Base-by-base conservation (phyloP, 1,284 basidiomycete genomes). In the Mycena citricolor region DNA sequence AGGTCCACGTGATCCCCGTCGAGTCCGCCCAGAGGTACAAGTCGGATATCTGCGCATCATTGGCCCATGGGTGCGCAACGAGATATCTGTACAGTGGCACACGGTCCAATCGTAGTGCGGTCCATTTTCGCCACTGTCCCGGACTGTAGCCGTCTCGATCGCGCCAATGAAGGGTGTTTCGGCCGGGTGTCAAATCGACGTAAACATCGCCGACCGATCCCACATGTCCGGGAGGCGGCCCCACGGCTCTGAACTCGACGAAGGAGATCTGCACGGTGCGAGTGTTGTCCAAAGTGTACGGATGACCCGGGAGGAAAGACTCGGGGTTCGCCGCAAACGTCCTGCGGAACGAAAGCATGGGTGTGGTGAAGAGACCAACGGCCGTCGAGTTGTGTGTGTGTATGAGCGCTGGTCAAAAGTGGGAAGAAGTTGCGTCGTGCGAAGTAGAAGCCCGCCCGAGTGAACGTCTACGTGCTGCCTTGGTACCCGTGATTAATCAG, bases 261-360 rank as follows among this genome's bases (percentile, higher is more conserved):
- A 52, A 52, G 21, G 51, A 33, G 29, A 52, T 26, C 29, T 32
- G 41, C 13, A 32, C 44, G 16, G 49, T 33, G n/a, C 30, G 37
- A 6, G 51, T 40, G 26, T 31, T 47, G 37, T 49, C 47, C 30
- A 52, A 44, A 17, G 43, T 41, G 24, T 52, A 52, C 10, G 51
- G 51, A 16, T 52, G 51, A 16, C 40, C 47, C 16, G 43, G 32
- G 25, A 38, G 31, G 4, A 52, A 24, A 29, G 44, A 35, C 4
- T 46, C 51, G 21, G 51, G 47, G 23, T 42, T 49, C 14, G 39
- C 47, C 4, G 39, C 13, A 22, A 52, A 52, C 10, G 40, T 21
- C 32, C 51, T 46, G 47, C 47, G 51, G 20, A 46, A 49, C 10
- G 51, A 52, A 41, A 49, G 47, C 51, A 52, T 52, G 3, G 42